These are phyloP conservation scores for Aspergillus olivimuriae DNA, from an alignment of 495 filamentous ascomycete species.

Conservation along the genomic window DNA sequence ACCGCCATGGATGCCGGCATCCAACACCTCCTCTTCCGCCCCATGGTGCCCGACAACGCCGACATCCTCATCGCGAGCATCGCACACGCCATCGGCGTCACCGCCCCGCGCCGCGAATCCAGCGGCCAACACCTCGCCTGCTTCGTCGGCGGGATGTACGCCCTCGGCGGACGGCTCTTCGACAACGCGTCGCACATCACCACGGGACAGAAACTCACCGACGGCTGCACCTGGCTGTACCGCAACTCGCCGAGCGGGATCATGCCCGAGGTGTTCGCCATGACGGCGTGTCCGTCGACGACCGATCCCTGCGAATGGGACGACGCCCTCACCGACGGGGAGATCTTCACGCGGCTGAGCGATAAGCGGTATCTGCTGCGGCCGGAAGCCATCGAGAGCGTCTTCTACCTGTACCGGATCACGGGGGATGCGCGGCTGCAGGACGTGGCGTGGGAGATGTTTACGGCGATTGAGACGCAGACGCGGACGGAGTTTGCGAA, in stretches of 20 bases:
- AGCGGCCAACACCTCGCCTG: constrained; percentile 60
- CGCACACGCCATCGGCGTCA: constrained; percentile 11
- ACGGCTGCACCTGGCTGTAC: constrained; percentile 83
- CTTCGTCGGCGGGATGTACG: constrained; percentile 85
- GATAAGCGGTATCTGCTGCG: constrained; percentile 36
- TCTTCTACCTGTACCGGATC: constrained; percentile 59
- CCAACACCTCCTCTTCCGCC: constrained; percentile 38
- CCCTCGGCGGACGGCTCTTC: constrained; percentile 68
- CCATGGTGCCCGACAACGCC: constrained; percentile 29
- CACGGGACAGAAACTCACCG: constrained; percentile 64
- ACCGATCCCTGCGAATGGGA: constrained; percentile 31
- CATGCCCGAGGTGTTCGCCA: constrained; percentile 39
- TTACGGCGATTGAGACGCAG: constrained; percentile 42
- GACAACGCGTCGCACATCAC: constrained; percentile 57
- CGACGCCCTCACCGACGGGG: constrained; percentile 24
- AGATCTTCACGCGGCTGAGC: constrained; percentile 25
- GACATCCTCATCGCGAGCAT: constrained; percentile 37
- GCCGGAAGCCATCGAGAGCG: constrained; percentile 52
- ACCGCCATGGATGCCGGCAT: constrained; percentile 24
- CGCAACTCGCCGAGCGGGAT: constrained; percentile 29
- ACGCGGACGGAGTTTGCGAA: constrained; percentile 45
- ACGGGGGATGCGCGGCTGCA: constrained; percentile 50
- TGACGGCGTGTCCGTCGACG: constrained; percentile 29
- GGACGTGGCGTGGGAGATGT: constrained; percentile 62
- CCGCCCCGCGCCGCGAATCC: constrained; percentile 12